Evolutionary conservation across 1,139 yeast genomes (phyloP), one percentile per base, ranked within the genome.

Genomic region (Pichia terricola): DNA sequence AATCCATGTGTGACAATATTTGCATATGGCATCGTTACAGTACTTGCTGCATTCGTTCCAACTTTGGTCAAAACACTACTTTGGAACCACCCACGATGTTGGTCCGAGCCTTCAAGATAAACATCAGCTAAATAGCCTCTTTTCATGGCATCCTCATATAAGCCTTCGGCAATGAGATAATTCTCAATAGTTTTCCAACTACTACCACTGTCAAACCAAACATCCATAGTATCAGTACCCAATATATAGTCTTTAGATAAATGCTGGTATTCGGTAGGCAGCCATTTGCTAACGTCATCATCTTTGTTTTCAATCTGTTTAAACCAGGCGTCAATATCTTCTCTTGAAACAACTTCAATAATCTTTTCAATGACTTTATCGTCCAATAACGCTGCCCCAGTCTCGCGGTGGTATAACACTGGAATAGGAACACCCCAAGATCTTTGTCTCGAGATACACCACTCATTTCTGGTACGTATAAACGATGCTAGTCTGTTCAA

Each of bases 341-440:
- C 76, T 10, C 60, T 50, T 50, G 69, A 68, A 35, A 87, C 70
- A 39, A 67, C 70, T 2, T 56, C 52, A 40, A 84, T 77, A 27
- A 82, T 73, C 50, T 73, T 68, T 10, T 66, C 68, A n/a, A 85
- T 73, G 1, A 74, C 64, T 25, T 63, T 69, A 25, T 69, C 66
- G 39, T 75, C 78, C 54, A 77, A 64, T 22, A 84, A 51, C 1
- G 88, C 81, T 45, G 74, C 77, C 16, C 73, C 77, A 2, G 81
- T 75, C 22, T 68, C 69, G 43, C 71, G 72, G 49, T 77, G 65
- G 61, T 83, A 85, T 4, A 91, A 65, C 0, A 86, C 91, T 0
- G 98, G 98, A 38, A 91, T 83, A 1, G 98, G 98, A 35, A 91
- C 97, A 40, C 99, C 99, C 99, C 99, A 91, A n/a, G 78, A 73